These are phyloP conservation scores for Pulveroboletus sp. DNA, from an alignment of 768 basidiomycete genomes.

Conservation along the genomic window DNA sequence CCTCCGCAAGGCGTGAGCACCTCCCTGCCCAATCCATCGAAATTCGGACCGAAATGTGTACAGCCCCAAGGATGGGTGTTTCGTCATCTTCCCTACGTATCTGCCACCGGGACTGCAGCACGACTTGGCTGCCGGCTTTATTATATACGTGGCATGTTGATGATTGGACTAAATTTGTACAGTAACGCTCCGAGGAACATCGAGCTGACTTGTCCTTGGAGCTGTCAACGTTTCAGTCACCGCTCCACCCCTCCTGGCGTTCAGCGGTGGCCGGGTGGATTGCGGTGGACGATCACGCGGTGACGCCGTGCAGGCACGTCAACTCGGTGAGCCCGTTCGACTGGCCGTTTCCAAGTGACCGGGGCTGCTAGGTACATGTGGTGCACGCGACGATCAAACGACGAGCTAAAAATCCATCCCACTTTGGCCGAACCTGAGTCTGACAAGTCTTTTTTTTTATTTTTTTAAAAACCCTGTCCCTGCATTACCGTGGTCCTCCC, in stretches of 20 bases:
- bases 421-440: constrained; percentile 7
- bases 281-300: too few species aligned
- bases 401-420: not conserved
- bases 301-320: not conserved
- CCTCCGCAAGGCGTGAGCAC: not conserved
- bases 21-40: not conserved
- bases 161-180: not conserved
- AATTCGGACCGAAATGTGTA: not conserved
- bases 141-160: constrained; percentile 1
- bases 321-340: too few species aligned
- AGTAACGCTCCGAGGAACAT: not conserved
- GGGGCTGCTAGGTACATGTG: not conserved
- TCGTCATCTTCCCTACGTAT: not conserved
- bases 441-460: too few species aligned
- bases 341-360: constrained; percentile 12
- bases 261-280: not conserved
- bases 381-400: not conserved
- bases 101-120: not conserved
- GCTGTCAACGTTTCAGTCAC: not conserved
- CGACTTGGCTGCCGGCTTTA: not conserved
- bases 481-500: too few species aligned
- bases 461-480: too few species aligned
- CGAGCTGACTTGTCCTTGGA: not conserved
- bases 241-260: not conserved
- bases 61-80: not conserved